phyloP scores from a whole-genome alignment of 306 rosid species.

The Vicia faba region DNA sequence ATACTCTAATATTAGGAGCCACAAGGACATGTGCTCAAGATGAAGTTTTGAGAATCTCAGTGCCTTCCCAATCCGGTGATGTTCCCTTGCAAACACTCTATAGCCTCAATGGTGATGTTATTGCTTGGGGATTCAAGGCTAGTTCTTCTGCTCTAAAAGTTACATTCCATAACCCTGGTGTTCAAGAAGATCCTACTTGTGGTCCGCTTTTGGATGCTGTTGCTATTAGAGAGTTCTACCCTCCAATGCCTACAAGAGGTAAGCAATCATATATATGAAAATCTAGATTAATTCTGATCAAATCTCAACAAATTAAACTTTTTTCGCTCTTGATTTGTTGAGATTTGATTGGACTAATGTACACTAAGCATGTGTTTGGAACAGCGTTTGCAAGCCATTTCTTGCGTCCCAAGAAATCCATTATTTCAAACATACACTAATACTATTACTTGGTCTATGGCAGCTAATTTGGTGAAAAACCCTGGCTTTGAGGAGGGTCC shows the following conservation, averaged over 20 bases:
- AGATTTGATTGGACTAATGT: not conserved
- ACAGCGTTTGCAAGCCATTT: too few species aligned
- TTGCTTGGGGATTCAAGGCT: conserved; percentile 77
- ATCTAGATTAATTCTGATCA: not conserved
- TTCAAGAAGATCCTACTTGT: conserved; percentile 90
- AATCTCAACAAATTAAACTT: not conserved
- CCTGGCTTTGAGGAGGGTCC: conserved; percentile 89
- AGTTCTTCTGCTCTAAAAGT: conserved; percentile 45
- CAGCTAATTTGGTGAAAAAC: conserved; percentile 84
- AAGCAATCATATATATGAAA: not conserved
- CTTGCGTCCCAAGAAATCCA: too few species aligned
- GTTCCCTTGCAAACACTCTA: conserved; percentile 89
- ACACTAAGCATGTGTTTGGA: too few species aligned
- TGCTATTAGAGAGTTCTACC: conserved; percentile 75
- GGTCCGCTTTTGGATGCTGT: conserved; percentile 93
- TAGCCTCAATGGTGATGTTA: conserved; percentile 78
- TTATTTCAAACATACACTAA: too few species aligned
- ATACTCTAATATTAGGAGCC: conserved; percentile 83
- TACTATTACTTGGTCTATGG: conserved; percentile 22
- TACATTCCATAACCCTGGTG: conserved; percentile 78
- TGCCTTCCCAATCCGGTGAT: conserved; percentile 69
- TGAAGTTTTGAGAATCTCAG: conserved; percentile 78
- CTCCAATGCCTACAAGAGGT: conserved; percentile 65
- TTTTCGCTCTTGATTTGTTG: not conserved
- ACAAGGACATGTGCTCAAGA: conserved; percentile 96